A percentile compares a stretch with the other conserved stretches of the same genome.
phyloP scores from a whole-genome alignment of 768 basidiomycete genomes.

The Chalciporus piperatus region DNA sequence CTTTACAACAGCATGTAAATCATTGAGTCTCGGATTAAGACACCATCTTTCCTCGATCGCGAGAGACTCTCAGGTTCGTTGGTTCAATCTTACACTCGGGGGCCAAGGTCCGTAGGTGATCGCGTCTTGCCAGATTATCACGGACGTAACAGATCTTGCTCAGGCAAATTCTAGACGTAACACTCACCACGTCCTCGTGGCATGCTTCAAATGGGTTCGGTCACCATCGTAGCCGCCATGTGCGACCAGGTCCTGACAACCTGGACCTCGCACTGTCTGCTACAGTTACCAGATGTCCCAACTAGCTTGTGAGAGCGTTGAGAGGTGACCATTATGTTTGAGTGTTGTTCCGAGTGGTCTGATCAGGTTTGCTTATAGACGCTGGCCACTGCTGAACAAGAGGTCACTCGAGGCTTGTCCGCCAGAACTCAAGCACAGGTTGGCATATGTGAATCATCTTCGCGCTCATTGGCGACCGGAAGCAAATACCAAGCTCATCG shows the following conservation, averaged over 20 bases:
- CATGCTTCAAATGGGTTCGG: not conserved
- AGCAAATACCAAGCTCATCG: conserved; percentile 14
- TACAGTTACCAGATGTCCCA: conserved; percentile 4
- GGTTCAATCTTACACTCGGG: no score
- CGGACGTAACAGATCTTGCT: conserved; percentile 6
- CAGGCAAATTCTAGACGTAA: not conserved
- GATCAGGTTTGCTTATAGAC: conserved; percentile 3
- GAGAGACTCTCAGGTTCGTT: no score
- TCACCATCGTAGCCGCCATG: not conserved
- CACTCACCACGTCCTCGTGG: not conserved
- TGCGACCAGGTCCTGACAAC: not conserved
- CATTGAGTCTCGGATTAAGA: no score
- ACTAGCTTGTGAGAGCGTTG: not conserved
- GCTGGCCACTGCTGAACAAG: conserved; percentile 8
- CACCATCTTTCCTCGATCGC: no score
- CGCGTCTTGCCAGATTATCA: no score
- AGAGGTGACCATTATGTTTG: conserved; percentile 5
- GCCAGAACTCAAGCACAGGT: conserved; percentile 13
- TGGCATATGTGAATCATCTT: conserved; percentile 24
- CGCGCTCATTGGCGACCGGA: conserved; percentile 21
- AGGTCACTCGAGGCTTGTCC: conserved; percentile 12
- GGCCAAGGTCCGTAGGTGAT: no score
- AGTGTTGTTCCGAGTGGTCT: not conserved
- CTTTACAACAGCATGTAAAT: no score
- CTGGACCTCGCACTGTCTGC: not conserved